Conservation (phyloP, 305 asterid species). For the Fraxinus sp. region DNA sequence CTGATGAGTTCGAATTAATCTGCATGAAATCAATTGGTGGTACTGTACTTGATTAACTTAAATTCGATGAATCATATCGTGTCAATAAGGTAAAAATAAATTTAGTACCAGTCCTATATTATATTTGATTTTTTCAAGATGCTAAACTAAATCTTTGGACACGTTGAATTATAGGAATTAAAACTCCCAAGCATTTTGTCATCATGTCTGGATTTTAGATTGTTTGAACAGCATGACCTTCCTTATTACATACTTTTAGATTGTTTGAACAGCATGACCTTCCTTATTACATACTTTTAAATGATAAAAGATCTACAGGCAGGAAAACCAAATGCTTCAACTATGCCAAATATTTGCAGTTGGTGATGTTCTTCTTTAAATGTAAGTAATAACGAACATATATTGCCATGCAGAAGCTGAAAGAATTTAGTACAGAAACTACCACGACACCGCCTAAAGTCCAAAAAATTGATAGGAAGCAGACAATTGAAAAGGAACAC, state of each 20-base stretch:
- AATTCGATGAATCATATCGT: neutral
- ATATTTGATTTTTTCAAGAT: neutral
- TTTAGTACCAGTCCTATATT: neutral
- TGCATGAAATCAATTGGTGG: neutral
- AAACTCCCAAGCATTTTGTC: neutral
- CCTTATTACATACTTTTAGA: neutral
- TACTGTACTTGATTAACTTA: neutral
- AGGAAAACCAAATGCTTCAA: neutral
- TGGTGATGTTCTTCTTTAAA: neutral
- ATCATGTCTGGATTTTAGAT: neutral
- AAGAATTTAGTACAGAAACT: slow-evolving; percentile 43
- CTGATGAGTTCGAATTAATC: neutral
- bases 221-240: neutral
- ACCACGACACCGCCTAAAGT: slow-evolving; percentile 59
- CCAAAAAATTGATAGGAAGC: slow-evolving; percentile 58
- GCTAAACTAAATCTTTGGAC: neutral
- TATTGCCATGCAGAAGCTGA: slow-evolving; percentile 45
- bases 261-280: neutral
- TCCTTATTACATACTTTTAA: neutral
- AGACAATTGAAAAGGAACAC: slow-evolving; percentile 80
- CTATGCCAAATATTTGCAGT: neutral
- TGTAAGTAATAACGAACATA: neutral
- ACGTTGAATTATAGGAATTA: neutral
- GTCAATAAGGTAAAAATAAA: neutral
- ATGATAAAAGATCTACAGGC: neutral